Base-by-base conservation (phyloP, 768 basidiomycete species). In the Xanthoconium purpureum region DNA sequence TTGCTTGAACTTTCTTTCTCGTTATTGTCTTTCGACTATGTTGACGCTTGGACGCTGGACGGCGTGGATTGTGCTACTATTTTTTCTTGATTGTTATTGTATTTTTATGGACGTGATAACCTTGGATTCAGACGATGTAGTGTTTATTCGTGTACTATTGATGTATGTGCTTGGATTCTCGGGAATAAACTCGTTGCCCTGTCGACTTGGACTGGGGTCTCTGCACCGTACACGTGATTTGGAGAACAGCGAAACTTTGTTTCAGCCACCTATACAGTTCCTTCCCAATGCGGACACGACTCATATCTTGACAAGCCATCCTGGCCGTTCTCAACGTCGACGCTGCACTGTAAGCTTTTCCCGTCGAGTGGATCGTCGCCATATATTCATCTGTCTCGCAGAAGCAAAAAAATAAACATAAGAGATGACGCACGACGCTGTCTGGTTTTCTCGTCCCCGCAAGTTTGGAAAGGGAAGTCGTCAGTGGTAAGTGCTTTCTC, bases 381-480 rank as follows among this genome's bases (percentile, higher is more conserved):
- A 20, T 9, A 24, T 29, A 14, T 28, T 37, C 42, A 12, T 45
- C 15, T 30, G 24, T 49, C 48, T 49, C 49, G 9, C 29, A 46
- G 45, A 57, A 48, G 0, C 17, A 59, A 55, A 58, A 0, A 20
- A 48, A 57, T 85, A 83, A 93, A 33, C 11, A 5, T 40, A 87
- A 84, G 24, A 24, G 78, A 97, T 96, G 94, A 94, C 94, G 71
- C 94, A 96, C 91, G 91, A 95, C 83, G 88, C 93, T 68, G 87
- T 97, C 78, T 97, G 94, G 94, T 94, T 94, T 78, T 93, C 91
- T 75, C 91, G 90, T 70, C 94, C 94, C 60, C 85, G 94, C 75
- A 96, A 91, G 77, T 96, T 67, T 78, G 94, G 94, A 73, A 96
- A 96, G 79, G 94, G 94, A 71, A 86, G 87, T 73, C 91, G 94